A percentile compares a stretch with the other conserved stretches of the same genome.
phyloP scores from a whole-genome alignment of 768 basidiomycete species.

The Tricholoma saponaceum region DNA sequence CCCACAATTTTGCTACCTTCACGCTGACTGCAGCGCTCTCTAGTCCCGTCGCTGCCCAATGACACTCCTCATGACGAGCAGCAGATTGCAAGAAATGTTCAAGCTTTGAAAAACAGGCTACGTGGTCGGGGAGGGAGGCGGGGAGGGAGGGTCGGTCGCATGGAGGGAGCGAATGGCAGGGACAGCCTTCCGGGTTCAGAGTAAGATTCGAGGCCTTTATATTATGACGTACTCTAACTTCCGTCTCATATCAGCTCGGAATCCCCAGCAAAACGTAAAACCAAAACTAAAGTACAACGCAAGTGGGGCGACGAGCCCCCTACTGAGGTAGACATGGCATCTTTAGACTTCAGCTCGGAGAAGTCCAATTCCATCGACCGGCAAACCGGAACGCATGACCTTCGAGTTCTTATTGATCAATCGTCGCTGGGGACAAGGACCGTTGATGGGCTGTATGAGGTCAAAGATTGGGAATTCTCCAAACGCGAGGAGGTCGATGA shows the following conservation, averaged over 20 bases:
- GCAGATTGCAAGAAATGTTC: slow-evolving; percentile 88
- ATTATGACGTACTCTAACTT: background rate
- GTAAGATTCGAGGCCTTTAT: slow-evolving; percentile 37
- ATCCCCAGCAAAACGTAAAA: slow-evolving; percentile 54
- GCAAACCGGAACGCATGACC: slow-evolving; percentile 37
- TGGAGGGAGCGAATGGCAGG: slow-evolving; percentile 46
- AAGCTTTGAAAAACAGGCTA: slow-evolving; percentile 81
- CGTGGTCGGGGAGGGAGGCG: slow-evolving; percentile 70
- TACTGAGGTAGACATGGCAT: slow-evolving; percentile 86
- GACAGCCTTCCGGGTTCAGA: slow-evolving; percentile 68
- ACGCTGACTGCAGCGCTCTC: background rate
- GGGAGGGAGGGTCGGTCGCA: slow-evolving; percentile 47
- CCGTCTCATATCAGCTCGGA: slow-evolving; percentile 46
- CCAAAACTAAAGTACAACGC: slow-evolving; percentile 63
- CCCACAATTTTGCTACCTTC: background rate
- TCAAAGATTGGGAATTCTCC: slow-evolving; percentile 79
- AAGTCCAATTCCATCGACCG: slow-evolving; percentile 36
- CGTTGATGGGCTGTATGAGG: slow-evolving; percentile 62
- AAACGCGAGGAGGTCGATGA: slow-evolving; percentile 41
- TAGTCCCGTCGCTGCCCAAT: slow-evolving; percentile 46
- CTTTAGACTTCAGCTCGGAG: slow-evolving; percentile 81
- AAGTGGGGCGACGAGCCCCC: slow-evolving; percentile 90
- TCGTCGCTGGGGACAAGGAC: slow-evolving; percentile 75
- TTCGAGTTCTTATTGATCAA: slow-evolving; percentile 62
- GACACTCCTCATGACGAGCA: slow-evolving; percentile 72